Base-by-base conservation (phyloP, 1,284 basidiomycete species). In the Sporisorium scitamineum region DNA sequence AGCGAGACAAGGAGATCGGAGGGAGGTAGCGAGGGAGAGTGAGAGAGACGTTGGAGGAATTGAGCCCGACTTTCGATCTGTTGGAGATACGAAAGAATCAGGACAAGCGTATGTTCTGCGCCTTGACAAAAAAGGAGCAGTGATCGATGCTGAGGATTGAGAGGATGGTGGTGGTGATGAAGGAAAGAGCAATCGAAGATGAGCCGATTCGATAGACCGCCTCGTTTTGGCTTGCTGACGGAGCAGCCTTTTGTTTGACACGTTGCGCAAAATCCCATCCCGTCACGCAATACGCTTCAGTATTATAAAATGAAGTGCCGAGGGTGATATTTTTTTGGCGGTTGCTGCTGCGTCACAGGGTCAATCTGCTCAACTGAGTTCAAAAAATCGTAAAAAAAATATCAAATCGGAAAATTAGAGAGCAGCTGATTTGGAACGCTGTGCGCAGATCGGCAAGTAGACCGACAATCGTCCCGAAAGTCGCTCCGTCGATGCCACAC, bases 61-160 rank as follows among this genome's bases (percentile, higher is more conserved):
- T 26, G 44, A 66, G 50, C 71, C 71, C 62, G 71, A 74, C 63
- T 57, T 70, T 67, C 68, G 73, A 76, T 70, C 68, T 70, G 68
- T 76, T 76, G 73, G 68, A 76, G 68, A 76, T 55, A 61, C 68
- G 73, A 70, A 60, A 76, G 68, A 63, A 67, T 64, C 73, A 68
- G 67, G 72, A 63, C 48, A 42, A 68, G 58, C 54, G 62, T n/a
- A 31, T 29, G 56, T 3, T 66, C 56, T 62, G 69, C 69, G 66
- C 66, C 66, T 69, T 29, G 39, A 20, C 8, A 66, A 42, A 54
- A 32, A 54, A 70, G 61, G 62, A 55, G 62, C 61, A 61, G 61
- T 26, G 20, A 45, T 31, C 22, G 53, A 47, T 31, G 20, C 16
- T 24, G 27, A 52, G 54, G 42, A 42, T 48, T 37, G 71, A 51